Base-by-base conservation (phyloP, 2,329 filamentous ascomycete genomes). In the Aspergillus hiratsukae region DNA sequence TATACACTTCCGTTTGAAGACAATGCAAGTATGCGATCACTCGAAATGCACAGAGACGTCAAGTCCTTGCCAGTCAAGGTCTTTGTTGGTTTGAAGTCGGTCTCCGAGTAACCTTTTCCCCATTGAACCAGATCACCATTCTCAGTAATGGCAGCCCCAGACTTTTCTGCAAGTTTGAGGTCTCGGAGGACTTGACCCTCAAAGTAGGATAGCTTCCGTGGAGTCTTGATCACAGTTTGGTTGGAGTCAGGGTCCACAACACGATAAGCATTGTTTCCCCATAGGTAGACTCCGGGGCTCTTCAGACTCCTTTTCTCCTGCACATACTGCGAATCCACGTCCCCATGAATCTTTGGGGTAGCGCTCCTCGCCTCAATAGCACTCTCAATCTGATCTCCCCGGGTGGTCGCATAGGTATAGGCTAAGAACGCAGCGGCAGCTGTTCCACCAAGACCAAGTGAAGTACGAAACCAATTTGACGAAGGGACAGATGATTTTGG, bases 51-150 rank as follows among this genome's bases (percentile, higher is more conserved):
- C 46, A 97, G 76, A 56, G 90, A 90, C 57, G 82, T 76, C 51
- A 97, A 78, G 65, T 96, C 83, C 71, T 95, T 96, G 54, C 92
- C 93, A 58, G 77, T 85, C 53, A 99, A 75, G 0, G 93, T 97
- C 50, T 81, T 78, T 1, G 80, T 81, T 0, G 93, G 94, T 29
- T 80, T 76, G 9, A 79, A 82, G 29, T 84, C 78, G 4, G 84
- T 80, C 54, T 83, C 80, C 6, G 87, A 88, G 70, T 88, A 97
- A 3, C 81, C 90, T 3, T 81, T 81, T 1, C 94, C 94, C 94
- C 94, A 99, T 76, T 97, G 92, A 11, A 97, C 80, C 48, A 99
- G 73, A 70, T 97, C 89, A 3, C 94, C 94, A 60, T 87, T 86
- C 70, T 97, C 92, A 4, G 87, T 88, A 43, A 97, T 87, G 9